Base-by-base conservation (phyloP, 2,329 filamentous ascomycete species). In the Pseudogymnoascus sp. region DNA sequence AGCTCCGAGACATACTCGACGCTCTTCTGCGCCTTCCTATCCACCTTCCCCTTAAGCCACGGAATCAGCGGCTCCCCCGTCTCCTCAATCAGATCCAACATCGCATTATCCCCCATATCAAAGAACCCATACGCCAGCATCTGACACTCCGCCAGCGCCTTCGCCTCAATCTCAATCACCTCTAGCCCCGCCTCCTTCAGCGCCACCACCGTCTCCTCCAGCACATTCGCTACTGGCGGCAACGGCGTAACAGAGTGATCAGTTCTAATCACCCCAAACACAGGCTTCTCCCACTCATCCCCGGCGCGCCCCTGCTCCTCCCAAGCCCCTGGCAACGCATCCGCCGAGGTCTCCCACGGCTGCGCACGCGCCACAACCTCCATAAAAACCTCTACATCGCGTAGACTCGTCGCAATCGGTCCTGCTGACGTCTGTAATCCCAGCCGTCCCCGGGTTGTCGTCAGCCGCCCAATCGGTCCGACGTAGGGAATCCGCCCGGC, bases 61-160 rank as follows among this genome's bases (percentile, higher is more conserved):
- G 82, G 82, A 11, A 81, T 85, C 1, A 87, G 73, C 0, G 83
- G 82, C 67, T 87, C 86, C 5, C 75, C 76, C 3, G 78, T 83
- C 10, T 76, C 72, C 62, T 84, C 82, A 23, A 88, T 74, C 5
- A 84, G 74, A 69, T 86, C 79, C 62, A 86, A 80, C 77, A 86
- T 83, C 53, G 71, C 69, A 9, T 80, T 79, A 1, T 76, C 79
- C 11, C 85, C 86, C 10, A 84, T 75, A 23, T 79, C 79, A 73
- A 87, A 83, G 61, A 88, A 74, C 15, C 78, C 78, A 64, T 84
- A 84, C 38, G 83, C 81, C 8, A 86, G 76, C 1, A 77, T 79
- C 64, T 87, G 82, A 62, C 80, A 82, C 68, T 82, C 79, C 3
- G 79, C 78, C 62, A 87, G 79, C 3, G 80, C 69, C 0, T 81